phyloP scores from a whole-genome alignment of 73 alveolate species.

The Symbiodinium natans region DNA sequence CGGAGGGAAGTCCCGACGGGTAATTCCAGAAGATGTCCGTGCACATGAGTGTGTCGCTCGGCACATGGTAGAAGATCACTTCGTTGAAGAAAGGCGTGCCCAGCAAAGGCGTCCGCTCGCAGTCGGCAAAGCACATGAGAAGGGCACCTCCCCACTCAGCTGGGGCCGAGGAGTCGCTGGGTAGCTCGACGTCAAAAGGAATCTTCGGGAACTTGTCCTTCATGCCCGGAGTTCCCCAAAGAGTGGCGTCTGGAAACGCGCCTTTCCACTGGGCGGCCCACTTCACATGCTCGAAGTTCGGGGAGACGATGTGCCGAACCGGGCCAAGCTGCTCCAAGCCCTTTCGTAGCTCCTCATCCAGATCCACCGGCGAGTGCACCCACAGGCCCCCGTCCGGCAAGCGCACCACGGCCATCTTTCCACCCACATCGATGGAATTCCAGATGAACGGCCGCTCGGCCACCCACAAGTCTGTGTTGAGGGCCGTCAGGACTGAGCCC shows the following conservation, averaged over 20 bases:
- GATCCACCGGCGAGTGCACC: constrained; percentile 14
- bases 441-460: constrained; percentile 92
- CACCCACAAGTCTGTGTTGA: constrained; percentile 32
- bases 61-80: constrained; percentile 46
- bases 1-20: not conserved
- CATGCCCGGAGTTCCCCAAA: constrained; percentile 90
- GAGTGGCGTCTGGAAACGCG: constrained; percentile 52
- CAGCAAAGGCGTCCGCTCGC: constrained; percentile 25
- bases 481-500: constrained; percentile 30
- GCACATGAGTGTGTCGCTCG: constrained; percentile 56
- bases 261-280: not conserved
- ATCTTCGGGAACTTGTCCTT: constrained; percentile 68
- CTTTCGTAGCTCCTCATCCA: not conserved
- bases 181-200: constrained; percentile 55
- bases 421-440: constrained; percentile 86
- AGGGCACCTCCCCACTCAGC: not conserved
- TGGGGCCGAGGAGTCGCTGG: not conserved
- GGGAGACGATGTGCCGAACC: constrained; percentile 71
- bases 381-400: constrained; percentile 43
- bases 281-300: constrained; percentile 69
- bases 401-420: constrained; percentile 92
- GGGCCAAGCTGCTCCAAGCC: constrained; percentile 48
- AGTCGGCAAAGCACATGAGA: not conserved
- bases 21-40: constrained; percentile 6
- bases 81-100: constrained; percentile 90